Base-by-base conservation (phyloP, 345 rosid species). In the Lagerstroemia speciosa region DNA sequence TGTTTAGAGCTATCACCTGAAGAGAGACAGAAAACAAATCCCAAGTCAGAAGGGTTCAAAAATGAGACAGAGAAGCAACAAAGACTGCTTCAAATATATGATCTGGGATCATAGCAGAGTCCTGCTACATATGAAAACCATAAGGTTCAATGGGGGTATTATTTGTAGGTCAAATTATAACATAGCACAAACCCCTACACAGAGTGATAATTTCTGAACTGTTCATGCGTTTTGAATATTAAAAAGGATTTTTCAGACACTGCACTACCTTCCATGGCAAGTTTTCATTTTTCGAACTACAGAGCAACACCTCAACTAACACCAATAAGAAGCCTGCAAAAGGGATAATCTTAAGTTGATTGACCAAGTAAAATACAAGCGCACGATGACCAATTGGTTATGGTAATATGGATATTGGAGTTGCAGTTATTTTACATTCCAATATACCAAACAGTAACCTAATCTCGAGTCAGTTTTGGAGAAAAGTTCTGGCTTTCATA, bases 1-100 rank as follows among this genome's bases (percentile, higher is more conserved):
- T 87, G 84, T 95, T 90, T 64, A 95, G 78, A 38, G 99, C 99
- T 53, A 95, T 82, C 71, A 95, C 96, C 99, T 95, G 78, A 20
- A 46, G 52, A 22, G 66, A 16, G 43, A 14, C 15, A 29, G 30
- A 22, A 72, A 41, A 53, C 11, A 34, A 60, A 16, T 17, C 36
- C 15, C 45, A 38, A 19, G 68, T 57, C 38, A 12, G n/a, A 19
- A 62, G 67, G 48, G 65, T 33, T 16, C 29, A 17, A 32, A 16
- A 45, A 50, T 40, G 41, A 29, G 16, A 52, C 5, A 36, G 36
- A 68, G 38, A n/a, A 19, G 45, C 16, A n/a, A 8, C 27, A 3
- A 7, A 37, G 20, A 36, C 48, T 34, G 27, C 45, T 63, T 31
- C 20, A 10, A 52, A 22, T 45, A 55, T 2, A 55, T n/a, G 15